These are phyloP conservation scores for Catenaria anguillulae DNA, from an alignment of 371 early-diverging fungal genomes.

Conservation along the genomic window DNA sequence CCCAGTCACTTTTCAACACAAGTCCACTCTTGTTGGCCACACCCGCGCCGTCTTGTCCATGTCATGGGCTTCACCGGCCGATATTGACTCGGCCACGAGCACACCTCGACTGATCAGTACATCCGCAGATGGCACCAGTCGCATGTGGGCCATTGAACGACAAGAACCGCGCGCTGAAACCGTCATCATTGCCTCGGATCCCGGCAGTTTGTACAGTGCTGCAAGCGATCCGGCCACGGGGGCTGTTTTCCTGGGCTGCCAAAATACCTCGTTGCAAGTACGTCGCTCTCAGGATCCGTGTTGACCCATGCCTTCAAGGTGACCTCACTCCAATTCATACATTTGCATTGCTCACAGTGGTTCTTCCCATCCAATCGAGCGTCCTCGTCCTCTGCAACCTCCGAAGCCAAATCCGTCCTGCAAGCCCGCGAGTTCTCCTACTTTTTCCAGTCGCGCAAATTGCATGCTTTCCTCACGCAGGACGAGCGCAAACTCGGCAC, in stretches of 20 bases:
- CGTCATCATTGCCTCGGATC: background rate
- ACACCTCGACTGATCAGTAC: background rate
- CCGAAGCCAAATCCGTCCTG: too few species aligned
- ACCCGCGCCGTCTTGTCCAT: background rate
- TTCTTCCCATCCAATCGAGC: background rate
- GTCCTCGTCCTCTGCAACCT: background rate
- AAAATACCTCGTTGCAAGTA: too few species aligned
- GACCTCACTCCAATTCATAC: too few species aligned
- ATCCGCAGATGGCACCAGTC: background rate
- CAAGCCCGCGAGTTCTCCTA: background rate
- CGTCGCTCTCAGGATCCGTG: too few species aligned
- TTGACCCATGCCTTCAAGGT: too few species aligned
- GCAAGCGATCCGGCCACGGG: too few species aligned
- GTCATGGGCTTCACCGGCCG: background rate
- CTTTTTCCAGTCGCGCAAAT: background rate
- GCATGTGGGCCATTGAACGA: background rate
- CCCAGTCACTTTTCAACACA: background rate
- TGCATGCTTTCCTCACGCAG: background rate
- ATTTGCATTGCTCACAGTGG: too few species aligned
- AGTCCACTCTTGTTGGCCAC: constrained; percentile 1
- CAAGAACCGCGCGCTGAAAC: background rate
- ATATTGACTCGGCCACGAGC: too few species aligned
- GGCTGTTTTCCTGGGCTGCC: background rate
- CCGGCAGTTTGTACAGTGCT: background rate
- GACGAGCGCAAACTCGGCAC: background rate